phyloP scores from a whole-genome alignment of 148 eudicot genomes.

The Nepenthes mirabilis region DNA sequence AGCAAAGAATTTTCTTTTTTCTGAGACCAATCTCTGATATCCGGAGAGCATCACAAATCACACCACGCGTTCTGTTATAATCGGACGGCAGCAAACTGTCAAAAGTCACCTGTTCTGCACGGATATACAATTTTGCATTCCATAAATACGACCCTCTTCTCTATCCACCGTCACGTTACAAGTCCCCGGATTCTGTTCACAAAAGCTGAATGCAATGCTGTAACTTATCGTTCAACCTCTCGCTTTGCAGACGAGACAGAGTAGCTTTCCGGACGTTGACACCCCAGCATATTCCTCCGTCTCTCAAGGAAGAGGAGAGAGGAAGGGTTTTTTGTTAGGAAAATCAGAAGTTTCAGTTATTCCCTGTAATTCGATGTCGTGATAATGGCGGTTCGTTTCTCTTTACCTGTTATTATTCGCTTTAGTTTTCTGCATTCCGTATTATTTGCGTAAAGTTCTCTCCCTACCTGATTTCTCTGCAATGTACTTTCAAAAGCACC shows the following conservation, averaged over 20 bases:
- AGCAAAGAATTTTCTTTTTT: too few species aligned
- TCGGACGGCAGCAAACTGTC: too few species aligned
- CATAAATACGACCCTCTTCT: background rate
- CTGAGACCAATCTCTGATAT: too few species aligned
- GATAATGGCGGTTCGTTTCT: slow-evolving; percentile 1
- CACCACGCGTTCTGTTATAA: too few species aligned
- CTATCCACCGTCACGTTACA: slow-evolving; percentile 12
- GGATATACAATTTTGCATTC: too few species aligned
- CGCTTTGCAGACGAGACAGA: background rate
- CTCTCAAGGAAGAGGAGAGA: slow-evolving; percentile 2
- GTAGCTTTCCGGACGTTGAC: slow-evolving; percentile 12
- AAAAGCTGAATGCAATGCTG: slow-evolving; percentile 7
- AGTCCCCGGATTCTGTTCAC: background rate
- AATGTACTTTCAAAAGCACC: too few species aligned
- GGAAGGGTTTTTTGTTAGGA: slow-evolving; percentile 5
- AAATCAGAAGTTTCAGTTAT: slow-evolving; percentile 1
- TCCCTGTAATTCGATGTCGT: background rate
- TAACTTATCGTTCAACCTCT: slow-evolving; percentile 1
- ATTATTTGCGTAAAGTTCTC: too few species aligned
- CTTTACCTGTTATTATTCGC: background rate
- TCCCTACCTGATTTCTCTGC: too few species aligned
- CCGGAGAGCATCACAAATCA: too few species aligned
- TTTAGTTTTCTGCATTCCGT: too few species aligned
- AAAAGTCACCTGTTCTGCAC: too few species aligned
- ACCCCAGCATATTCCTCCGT: slow-evolving; percentile 2